Percentiles rank a stretch among this genome's conserved stretches.
Evolutionary conservation across 2,329 filamentous ascomycete species (phyloP).

Genomic region (Cytospora leucostoma): DNA sequence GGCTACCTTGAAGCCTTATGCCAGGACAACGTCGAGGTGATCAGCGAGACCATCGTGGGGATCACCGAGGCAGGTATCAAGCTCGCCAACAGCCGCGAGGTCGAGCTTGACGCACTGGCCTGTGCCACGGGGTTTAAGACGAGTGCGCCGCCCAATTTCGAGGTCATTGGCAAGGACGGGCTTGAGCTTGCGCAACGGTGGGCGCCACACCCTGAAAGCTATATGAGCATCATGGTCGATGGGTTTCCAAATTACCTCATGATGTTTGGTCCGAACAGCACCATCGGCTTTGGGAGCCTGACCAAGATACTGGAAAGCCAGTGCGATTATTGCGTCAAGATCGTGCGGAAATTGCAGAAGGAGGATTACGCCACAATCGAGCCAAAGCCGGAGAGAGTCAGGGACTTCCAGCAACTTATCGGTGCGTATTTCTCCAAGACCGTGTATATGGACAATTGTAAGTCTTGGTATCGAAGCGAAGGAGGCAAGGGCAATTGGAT

Average conservation of each 20-base stretch:
- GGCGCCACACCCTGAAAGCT: constrained; percentile 42
- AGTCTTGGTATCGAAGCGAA: constrained; percentile 55
- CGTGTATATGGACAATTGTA: constrained; percentile 51
- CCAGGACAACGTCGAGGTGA: constrained; percentile 44
- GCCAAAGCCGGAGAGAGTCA: constrained; percentile 45
- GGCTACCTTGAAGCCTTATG: constrained; percentile 49
- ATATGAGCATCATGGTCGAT: constrained; percentile 49
- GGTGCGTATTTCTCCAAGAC: constrained; percentile 50
- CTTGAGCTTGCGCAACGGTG: constrained; percentile 43
- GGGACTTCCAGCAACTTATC: constrained; percentile 50
- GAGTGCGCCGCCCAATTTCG: constrained; percentile 44
- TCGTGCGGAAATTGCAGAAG: constrained; percentile 50
- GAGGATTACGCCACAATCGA: constrained; percentile 48
- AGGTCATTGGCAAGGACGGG: constrained; percentile 42
- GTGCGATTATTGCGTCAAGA: constrained; percentile 50
- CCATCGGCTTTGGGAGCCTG: constrained; percentile 49
- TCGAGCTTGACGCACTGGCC: constrained; percentile 49
- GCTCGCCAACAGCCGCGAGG: constrained; percentile 30
- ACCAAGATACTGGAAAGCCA: constrained; percentile 50
- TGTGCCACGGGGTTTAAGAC: constrained; percentile 50
- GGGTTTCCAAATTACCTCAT: constrained; percentile 53
- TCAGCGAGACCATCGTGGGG: constrained; percentile 38
- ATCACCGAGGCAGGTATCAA: constrained; percentile 42
- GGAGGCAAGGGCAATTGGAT: constrained; percentile 43
- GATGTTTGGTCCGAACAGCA: constrained; percentile 51